phyloP scores from a whole-genome alignment of 495 filamentous ascomycete genomes.

The Xylaria intraflava region DNA sequence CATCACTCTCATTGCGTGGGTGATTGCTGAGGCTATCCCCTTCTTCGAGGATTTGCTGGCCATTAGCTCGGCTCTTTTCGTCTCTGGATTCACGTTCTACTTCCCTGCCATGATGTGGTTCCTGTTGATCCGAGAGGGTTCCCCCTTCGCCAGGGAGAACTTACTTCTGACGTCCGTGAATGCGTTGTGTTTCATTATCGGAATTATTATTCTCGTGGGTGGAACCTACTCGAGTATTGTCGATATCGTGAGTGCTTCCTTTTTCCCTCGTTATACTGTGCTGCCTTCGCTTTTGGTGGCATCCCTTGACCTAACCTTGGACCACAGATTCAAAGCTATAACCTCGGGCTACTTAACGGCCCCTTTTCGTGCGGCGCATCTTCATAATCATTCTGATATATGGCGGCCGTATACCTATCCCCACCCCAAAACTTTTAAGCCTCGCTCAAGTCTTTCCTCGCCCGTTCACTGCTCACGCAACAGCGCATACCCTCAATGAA shows the following conservation, averaged over 20 bases:
- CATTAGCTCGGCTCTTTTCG: constrained; percentile 55
- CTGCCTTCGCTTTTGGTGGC: background rate
- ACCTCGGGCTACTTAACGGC: background rate
- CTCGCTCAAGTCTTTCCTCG: background rate
- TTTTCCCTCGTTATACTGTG: background rate
- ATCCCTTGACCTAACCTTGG: background rate
- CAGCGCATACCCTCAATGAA: background rate
- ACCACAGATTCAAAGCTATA: constrained; percentile 2
- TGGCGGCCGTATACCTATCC: background rate
- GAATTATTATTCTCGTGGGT: constrained; percentile 47
- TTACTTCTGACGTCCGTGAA: constrained; percentile 42
- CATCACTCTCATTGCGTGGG: constrained; percentile 61
- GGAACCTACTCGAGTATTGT: constrained; percentile 54
- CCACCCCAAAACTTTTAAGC: background rate
- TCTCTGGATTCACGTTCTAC: constrained; percentile 59
- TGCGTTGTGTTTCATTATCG: constrained; percentile 46
- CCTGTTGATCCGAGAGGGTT: constrained; percentile 52
- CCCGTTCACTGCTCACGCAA: background rate
- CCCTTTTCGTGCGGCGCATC: constrained; percentile 4
- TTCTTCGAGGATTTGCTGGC: constrained; percentile 62
- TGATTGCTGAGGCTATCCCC: constrained; percentile 66
- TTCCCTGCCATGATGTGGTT: constrained; percentile 62
- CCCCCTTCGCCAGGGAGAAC: constrained; percentile 41
- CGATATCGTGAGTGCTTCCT: constrained; percentile 44
- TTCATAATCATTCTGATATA: background rate